Evolutionary conservation across 495 filamentous ascomycete genomes (phyloP), one percentile per base, ranked within the genome.

Genomic region (Aspergillus nidulans): DNA sequence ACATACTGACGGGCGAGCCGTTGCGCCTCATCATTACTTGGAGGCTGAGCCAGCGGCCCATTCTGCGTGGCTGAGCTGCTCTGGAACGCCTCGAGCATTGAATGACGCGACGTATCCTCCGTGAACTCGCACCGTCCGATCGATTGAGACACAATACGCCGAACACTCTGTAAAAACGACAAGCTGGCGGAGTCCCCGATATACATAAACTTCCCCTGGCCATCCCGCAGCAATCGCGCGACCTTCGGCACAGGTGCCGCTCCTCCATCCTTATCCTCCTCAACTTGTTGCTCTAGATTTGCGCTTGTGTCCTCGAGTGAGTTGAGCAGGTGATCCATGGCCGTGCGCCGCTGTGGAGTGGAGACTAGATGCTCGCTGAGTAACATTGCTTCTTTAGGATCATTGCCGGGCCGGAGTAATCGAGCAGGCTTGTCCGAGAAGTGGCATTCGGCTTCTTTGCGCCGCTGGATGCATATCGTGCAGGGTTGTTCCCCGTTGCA

Each of bases 401-500:
- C 52, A 16, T 63, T 65, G 20, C 41, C 55, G 6, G 67, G 69
- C 42, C 67, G 69, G 44, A 75, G 69, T 8, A 72, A 53, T 20
- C 72, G 66, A 7, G 72, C 72, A 13, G 72, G 72, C 38, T 69
- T 72, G 46, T 75, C 72, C 15, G 72, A 75, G 54, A 75, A 75
- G 53, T 73, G 69, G 44, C 72, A 75, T 60, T 75, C 72, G 3
- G 68, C 62, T 39, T 73, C 74, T 57, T 86, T 73, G 56, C 71
- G 74, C 55, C 83, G 75, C 63, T 81, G 81, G 20, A 75, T 58
- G 72, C 84, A 90, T 23, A 85, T 88, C 46, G 81, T 82, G 63
- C 87, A 90, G 23, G 85, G 86, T 51, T 80, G 80, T 52, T 82
- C 67, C 47, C 86, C 86, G 69, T 90, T 87, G 69, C 87, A 89